Evolutionary conservation across 2,329 filamentous ascomycete species (phyloP), one percentile per base, ranked within the genome.

Genomic region (Zalaria obscura): DNA sequence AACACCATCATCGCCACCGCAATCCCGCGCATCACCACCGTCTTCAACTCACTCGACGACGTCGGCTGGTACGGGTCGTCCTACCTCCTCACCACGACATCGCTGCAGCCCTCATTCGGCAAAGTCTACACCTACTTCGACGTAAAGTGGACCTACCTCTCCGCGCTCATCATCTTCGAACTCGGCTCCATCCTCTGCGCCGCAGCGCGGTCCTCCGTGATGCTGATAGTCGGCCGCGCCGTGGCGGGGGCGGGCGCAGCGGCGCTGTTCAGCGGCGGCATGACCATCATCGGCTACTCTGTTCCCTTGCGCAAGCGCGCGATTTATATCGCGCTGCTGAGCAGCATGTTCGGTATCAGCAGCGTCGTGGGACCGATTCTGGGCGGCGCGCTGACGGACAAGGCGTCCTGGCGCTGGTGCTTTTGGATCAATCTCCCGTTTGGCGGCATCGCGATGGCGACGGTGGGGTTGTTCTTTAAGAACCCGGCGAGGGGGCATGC

Each of bases 61-160:
- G 58, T 65, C 3, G 55, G 55, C 10, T 67, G 64, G 64, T 58
- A 58, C 40, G 55, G 51, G 5, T 53, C 49, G 9, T 57, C 62
- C 1, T 71, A 66, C 50, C 58, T 67, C 44, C 54, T 72, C 49
- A 55, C 65, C 3, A 66, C 58, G 5, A 61, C 58, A 32, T 52
- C 60, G 25, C 37, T 52, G 0, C 67, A 69, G 43, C 66, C 66
- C 4, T 63, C 63, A 2, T 70, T 63, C 35, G 70, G 66, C 26
- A 70, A 70, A 57, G 73, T 79, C 2, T 82, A 75, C 5, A 77
- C 73, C 39, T 73, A 70, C 54, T 76, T 75, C 48, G 58, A 66
- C 8, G 62, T 75, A 44, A 70, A 69, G 48, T 69, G 59, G 39
- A 64, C 63, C 1, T 77, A 70, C 51, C 58, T 76, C 4, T 55